phyloP scores from a whole-genome alignment of 495 filamentous ascomycete species.

The Aspergillus sclerotioniger region DNA sequence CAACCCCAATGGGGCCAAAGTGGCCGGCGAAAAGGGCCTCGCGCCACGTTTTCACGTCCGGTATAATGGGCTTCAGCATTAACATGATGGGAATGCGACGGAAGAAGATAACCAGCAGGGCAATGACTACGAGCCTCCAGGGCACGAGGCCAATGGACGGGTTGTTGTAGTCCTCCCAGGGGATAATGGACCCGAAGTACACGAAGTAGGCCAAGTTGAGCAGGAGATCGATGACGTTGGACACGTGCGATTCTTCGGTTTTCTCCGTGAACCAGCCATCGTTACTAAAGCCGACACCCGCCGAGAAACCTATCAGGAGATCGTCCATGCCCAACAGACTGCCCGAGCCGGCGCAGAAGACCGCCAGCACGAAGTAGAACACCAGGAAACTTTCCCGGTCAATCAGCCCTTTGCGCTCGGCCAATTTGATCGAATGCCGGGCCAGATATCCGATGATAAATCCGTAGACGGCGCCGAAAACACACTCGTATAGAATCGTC shows the following conservation, averaged over 20 bases:
- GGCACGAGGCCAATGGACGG: constrained; percentile 67
- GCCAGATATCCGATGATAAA: constrained; percentile 85
- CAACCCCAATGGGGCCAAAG: constrained; percentile 97
- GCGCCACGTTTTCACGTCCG: constrained; percentile 97
- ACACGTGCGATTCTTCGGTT: constrained; percentile 97
- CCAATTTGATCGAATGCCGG: constrained; percentile 85
- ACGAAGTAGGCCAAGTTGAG: constrained; percentile 98
- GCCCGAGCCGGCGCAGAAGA: constrained; percentile 95
- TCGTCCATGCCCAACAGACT: constrained; percentile 92
- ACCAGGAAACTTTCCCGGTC: constrained; percentile 97
- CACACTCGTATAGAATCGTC: constrained; percentile 93
- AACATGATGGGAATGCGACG: constrained; percentile 97
- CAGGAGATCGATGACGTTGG: constrained; percentile 97
- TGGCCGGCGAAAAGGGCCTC: constrained; percentile 97
- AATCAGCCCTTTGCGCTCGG: constrained; percentile 81
- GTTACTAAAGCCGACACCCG: constrained; percentile 96
- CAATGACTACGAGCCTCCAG: constrained; percentile 87
- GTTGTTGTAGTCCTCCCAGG: constrained; percentile 84
- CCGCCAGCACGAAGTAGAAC: constrained; percentile 95
- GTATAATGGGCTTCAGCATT: constrained; percentile 85
- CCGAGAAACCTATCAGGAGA: constrained; percentile 91
- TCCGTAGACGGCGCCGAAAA: constrained; percentile 88
- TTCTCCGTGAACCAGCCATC: constrained; percentile 99
- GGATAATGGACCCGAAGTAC: constrained; percentile 95
- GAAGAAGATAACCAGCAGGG: constrained; percentile 90